A percentile compares a stretch with the other conserved stretches of the same genome.
phyloP scores from a whole-genome alignment of 257 asterid species.

The Solanum tacnaense region DNA sequence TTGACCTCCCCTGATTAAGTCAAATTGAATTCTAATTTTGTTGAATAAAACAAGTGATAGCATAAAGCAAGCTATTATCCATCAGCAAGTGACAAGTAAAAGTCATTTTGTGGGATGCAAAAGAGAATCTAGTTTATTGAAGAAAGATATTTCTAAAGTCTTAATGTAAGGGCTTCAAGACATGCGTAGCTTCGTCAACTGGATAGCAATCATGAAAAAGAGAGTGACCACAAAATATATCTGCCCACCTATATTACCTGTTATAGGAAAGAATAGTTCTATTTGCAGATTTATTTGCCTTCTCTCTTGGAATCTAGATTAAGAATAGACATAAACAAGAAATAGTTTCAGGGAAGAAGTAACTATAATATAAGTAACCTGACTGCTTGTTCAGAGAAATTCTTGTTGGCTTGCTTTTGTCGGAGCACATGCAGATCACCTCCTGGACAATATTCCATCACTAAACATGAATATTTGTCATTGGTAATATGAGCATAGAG shows the following conservation, averaged over 20 bases:
- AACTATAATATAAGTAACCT: conserved; percentile 29
- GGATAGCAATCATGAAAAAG: not conserved
- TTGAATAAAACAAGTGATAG: not conserved
- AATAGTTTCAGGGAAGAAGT: not conserved
- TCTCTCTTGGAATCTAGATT: not conserved
- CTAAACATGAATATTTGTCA: conserved; percentile 62
- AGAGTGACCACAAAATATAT: not conserved
- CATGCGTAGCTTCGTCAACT: not conserved
- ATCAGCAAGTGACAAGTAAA: not conserved
- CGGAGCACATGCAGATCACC: conserved; percentile 95
- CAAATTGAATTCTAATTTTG: not conserved
- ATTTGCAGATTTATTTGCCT: not conserved
- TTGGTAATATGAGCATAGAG: conserved; percentile 64
- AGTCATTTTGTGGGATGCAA: not conserved
- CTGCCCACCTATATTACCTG: not conserved
- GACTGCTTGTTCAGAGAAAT: conserved; percentile 70
- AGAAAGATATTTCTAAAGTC: not conserved
- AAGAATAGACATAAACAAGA: not conserved
- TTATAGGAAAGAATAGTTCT: not conserved
- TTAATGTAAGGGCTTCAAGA: not conserved
- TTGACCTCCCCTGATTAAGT: not conserved
- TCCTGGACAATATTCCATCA: conserved; percentile 88
- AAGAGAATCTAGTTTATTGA: not conserved
- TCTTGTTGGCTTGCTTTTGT: conserved; percentile 51
- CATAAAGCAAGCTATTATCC: not conserved